Evolutionary conservation across 2,329 filamentous ascomycete species (phyloP), one percentile per base, ranked within the genome.

Genomic region (Microcyclospora pomicola): DNA sequence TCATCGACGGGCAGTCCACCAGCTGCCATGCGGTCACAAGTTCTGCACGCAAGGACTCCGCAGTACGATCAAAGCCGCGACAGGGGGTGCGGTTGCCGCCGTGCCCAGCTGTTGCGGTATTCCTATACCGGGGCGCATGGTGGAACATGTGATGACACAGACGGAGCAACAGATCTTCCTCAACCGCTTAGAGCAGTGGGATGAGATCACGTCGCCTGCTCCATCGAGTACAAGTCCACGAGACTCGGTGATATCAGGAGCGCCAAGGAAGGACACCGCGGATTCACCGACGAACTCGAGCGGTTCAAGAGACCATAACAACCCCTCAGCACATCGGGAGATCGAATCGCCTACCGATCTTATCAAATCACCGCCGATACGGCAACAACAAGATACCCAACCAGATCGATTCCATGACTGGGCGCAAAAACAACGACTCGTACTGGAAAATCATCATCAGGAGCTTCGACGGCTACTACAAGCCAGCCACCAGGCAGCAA

Each of bases 31-130:
- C 32, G 54, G 55, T 7, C 58, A 60, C 40, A 38, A 47, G 33
- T 40, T 59, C 11, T 60, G 57, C 36, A 55, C 52, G 2, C 48
- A 53, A 27, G 54, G 53, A 5, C 40, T 60, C 19, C 44, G 55
- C 19, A 31, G 27, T 33, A 55, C 49, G 24, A 55, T 65, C 36
- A 55, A 60, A 36, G 53, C 59, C 24, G 56, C 60, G 16, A 50
- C 44, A 7, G 45, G 47, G 11, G 42, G 55, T 27, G 44, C 50
- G 13, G 49, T 40, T n/a, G 57, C 55, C 35, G 47, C 52, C 7
- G 47, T 56, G 9, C 63, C 64, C 0, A 57, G 49, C 38, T 66
- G 63, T 42, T 66, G 64, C 43, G 59, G 58, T 11, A 54, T 49
- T 11, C 56, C 58, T 2, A 50, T 66, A 13, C 61, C 63, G n/a